Evolutionary conservation across 306 rosid genomes (phyloP).

Genomic region (Begonia peltatifolia): DNA sequence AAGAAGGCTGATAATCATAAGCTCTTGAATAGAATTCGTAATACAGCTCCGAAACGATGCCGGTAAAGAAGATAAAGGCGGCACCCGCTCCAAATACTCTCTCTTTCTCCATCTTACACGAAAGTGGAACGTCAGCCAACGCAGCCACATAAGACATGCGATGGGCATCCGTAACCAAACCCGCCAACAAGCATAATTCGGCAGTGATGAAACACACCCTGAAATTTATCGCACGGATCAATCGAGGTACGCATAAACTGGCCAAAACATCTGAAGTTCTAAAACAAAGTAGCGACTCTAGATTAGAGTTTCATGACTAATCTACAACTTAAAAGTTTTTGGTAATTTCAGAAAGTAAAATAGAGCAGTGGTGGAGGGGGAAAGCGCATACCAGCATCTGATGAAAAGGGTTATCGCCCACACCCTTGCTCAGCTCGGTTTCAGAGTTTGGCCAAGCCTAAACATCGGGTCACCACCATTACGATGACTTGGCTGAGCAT

Average conservation of each 20-base stretch:
- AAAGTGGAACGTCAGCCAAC: too few species aligned
- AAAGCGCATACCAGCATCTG: conserved; percentile 43
- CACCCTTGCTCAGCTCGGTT: conserved; percentile 54
- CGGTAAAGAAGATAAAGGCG: conserved; percentile 65
- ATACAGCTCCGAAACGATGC: conserved; percentile 35
- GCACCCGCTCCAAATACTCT: conserved; percentile 77
- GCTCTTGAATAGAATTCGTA: too few species aligned
- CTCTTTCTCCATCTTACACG: conserved; percentile 47
- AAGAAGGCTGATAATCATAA: too few species aligned
- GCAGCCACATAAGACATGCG: too few species aligned
- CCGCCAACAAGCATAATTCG: conserved; percentile 49
- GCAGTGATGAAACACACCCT: conserved; percentile 60
- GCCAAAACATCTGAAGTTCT: too few species aligned
- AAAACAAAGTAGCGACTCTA: too few species aligned
- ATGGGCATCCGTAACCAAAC: conserved; percentile 50
- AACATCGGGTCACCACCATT: conserved; percentile 53
- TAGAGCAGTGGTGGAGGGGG: too few species aligned
- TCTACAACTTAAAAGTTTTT: too few species aligned
- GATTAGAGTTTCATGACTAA: too few species aligned
- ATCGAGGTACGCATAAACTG: too few species aligned
- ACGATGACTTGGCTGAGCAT: conserved; percentile 56
- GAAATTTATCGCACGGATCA: conserved; percentile 8
- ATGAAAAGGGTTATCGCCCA: conserved; percentile 66
- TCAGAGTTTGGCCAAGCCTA: conserved; percentile 75
- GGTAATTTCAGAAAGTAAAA: too few species aligned